Evolutionary conservation across 345 rosid genomes (phyloP).

Genomic region (Eucalyptus polybractea): DNA sequence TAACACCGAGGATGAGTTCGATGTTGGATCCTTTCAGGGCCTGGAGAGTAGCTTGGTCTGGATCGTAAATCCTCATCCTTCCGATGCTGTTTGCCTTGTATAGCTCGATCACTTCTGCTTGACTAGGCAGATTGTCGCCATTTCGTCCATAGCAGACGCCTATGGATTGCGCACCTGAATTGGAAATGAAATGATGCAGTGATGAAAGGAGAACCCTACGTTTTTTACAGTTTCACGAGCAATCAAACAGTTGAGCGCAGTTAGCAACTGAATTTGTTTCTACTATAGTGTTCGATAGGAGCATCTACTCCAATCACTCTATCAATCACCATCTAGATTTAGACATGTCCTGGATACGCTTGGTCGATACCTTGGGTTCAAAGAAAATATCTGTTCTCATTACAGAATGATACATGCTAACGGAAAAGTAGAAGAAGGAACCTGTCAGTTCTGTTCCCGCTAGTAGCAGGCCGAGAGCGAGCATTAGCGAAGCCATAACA

Average conservation of each 20-base stretch:
- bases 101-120: slow-evolving; percentile 8
- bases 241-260: neutral
- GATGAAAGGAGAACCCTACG: neutral
- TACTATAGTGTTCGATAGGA: neutral
- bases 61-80: slow-evolving; percentile 22
- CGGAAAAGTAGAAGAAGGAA: neutral
- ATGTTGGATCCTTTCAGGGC: slow-evolving; percentile 27
- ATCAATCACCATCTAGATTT: neutral
- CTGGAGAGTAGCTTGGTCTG: slow-evolving; percentile 19
- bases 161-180: slow-evolving; percentile 1
- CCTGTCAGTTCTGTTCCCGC: neutral
- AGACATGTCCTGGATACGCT: neutral
- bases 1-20: slow-evolving; percentile 15
- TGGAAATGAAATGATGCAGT: neutral
- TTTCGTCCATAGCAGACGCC: slow-evolving; percentile 30
- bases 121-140: slow-evolving; percentile 24
- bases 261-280: neutral
- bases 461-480: neutral
- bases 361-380: neutral
- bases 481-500: neutral
- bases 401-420: neutral
- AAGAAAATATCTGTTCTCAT: neutral
- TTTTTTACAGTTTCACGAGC: neutral
- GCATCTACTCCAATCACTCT: neutral
- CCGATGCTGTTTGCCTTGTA: slow-evolving; percentile 8